Evolutionary conservation across 768 basidiomycete species (phyloP).

Genomic region (Melanogaster broomeanus): DNA sequence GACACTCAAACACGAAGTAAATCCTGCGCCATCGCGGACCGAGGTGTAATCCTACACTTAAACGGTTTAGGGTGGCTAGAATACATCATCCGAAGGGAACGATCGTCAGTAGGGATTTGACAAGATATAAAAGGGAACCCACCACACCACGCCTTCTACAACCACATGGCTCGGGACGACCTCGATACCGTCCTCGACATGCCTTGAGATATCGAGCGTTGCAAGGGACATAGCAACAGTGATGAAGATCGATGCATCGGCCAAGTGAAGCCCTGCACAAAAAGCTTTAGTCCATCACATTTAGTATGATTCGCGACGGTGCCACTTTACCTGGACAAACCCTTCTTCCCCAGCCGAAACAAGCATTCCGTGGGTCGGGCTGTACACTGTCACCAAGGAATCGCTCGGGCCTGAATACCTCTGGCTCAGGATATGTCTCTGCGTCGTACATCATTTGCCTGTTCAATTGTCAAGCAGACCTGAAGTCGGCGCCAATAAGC

Average conservation of each 20-base stretch:
- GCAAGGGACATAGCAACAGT: constrained; percentile 3
- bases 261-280: neutral
- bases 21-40: constrained; percentile 1
- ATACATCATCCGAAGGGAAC: neutral
- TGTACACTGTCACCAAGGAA: constrained; percentile 8
- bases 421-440: constrained; percentile 9
- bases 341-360: constrained; percentile 19
- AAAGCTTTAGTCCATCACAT: neutral
- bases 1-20: constrained; percentile 1
- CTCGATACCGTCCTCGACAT: constrained; percentile 2
- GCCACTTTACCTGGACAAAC: neutral
- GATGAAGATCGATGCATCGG: constrained; percentile 7
- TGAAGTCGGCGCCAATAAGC: no score
- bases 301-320: neutral
- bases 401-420: constrained; percentile 10
- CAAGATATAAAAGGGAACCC: neutral
- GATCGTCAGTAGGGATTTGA: neutral
- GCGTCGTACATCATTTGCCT: no score
- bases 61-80: constrained; percentile 9
- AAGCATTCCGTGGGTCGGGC: constrained; percentile 2
- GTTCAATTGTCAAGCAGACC: no score
- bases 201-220: constrained; percentile 6
- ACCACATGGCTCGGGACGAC: constrained; percentile 1
- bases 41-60: constrained; percentile 3
- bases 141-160: neutral